Base-by-base conservation (phyloP, 1,284 basidiomycete genomes). In the Pyrrhoderma noxium region DNA sequence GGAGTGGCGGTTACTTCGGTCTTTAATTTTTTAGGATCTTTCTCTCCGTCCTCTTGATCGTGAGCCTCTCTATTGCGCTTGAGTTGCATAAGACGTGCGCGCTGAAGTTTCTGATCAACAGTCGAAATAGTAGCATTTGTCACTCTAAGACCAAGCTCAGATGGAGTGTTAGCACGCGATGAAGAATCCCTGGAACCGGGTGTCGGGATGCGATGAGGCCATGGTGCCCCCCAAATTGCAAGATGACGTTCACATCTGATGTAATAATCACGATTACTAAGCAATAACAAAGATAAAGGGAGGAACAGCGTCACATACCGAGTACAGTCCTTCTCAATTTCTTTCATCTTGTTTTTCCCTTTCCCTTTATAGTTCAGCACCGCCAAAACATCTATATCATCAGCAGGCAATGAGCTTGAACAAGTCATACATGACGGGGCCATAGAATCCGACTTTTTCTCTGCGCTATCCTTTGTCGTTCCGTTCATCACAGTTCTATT, bases 181-280 rank as follows among this genome's bases (percentile, higher is more conserved):
- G 73, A 71, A 8, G 73, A 56, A 53, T 66, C 69, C 14, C 64
- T 62, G 8, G 71, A 62, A 1, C 77, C 79, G 54, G 77, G 75
- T 14, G 68, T 65, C 25, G 75, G 67, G 22, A 77, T 60, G 48
- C 85, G 82, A 45, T 72, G 70, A 16, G 85, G 85, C 87, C 87
- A 89, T 2, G 74, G 65, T 45, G 74, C 69, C 3, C 70, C 72
- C 65, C 88, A 89, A 52, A 89, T 89, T 14, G 80, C 84, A 57
- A 72, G 75, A 63, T 89, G 85, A 16, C 85, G 81, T 65, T 88
- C 73, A 62, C 85, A 89, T 54, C 85, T 89, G 58, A 45, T 47
- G 47, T 16, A 52, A 16, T 43, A 27, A 3, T 38, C 19, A 43
- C 16, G 22, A 4, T 23, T 23, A 16, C 19, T 47, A 5, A 45